Conservation (phyloP, 2,329 filamentous ascomycete species). For the Sphaerulina musiva region DNA sequence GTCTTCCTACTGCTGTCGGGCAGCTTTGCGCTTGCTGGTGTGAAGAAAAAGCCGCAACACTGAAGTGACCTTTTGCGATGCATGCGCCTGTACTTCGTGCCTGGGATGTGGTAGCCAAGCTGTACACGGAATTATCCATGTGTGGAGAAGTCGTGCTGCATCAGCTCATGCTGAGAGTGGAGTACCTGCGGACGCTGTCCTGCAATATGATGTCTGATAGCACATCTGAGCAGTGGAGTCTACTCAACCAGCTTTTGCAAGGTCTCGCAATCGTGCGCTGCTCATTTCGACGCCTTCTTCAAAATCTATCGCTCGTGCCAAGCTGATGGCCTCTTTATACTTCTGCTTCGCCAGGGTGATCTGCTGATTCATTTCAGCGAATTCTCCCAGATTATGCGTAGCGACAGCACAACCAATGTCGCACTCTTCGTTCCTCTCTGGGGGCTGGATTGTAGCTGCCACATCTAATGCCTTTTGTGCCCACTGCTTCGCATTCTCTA, state of each 20-base stretch:
- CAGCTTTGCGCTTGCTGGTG: background rate
- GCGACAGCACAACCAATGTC: conserved; percentile 76
- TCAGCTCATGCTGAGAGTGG: no score
- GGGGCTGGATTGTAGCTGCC: conserved; percentile 57
- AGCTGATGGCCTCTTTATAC: conserved; percentile 61
- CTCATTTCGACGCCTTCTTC: conserved; percentile 41
- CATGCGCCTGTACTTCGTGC: no score
- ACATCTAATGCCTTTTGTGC: conserved; percentile 67
- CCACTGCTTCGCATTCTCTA: conserved; percentile 70
- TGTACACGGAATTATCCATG: no score
- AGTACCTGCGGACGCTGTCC: background rate
- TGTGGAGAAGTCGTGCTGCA: no score
- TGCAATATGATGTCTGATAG: background rate
- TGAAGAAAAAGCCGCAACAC: no score
- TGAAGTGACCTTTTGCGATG: no score
- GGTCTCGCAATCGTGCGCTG: conserved; percentile 36
- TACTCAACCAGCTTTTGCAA: conserved; percentile 16
- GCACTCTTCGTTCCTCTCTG: conserved; percentile 68
- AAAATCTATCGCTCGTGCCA: conserved; percentile 48
- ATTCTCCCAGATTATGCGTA: conserved; percentile 78
- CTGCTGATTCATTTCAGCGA: conserved; percentile 68
- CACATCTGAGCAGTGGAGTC: background rate
- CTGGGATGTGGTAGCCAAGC: no score
- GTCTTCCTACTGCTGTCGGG: background rate
- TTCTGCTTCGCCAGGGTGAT: conserved; percentile 57